phyloP scores from a whole-genome alignment of 2,329 filamentous ascomycete species.

The Xylaria hypoxylon region DNA sequence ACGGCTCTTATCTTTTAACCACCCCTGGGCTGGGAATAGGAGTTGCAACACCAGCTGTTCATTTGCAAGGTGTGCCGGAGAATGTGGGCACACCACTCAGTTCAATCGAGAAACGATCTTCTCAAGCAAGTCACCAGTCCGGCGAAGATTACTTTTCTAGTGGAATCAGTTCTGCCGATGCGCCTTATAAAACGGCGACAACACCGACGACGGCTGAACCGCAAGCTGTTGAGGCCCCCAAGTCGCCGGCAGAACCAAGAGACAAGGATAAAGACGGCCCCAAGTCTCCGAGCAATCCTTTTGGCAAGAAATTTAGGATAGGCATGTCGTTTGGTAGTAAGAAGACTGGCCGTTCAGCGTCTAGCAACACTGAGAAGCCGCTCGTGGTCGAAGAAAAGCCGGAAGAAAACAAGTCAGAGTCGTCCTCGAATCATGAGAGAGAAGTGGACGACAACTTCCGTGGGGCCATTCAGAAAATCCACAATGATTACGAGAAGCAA shows the following conservation, averaged over 20 bases:
- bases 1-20: constrained; percentile 70
- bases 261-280: constrained; percentile 63
- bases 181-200: constrained; percentile 59
- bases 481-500: constrained; percentile 77
- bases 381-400: constrained; percentile 80
- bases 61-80: constrained; percentile 63
- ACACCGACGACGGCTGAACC: constrained; percentile 61
- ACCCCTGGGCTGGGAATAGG: constrained; percentile 85
- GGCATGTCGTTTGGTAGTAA: constrained; percentile 78
- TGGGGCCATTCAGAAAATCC: constrained; percentile 78
- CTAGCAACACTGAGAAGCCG: constrained; percentile 77
- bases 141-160: constrained; percentile 83
- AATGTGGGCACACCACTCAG: constrained; percentile 57
- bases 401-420: constrained; percentile 69
- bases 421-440: constrained; percentile 74
- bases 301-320: constrained; percentile 52
- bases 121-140: constrained; percentile 70
- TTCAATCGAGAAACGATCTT: constrained; percentile 66
- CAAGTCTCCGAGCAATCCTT: constrained; percentile 69
- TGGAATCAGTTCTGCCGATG: constrained; percentile 62
- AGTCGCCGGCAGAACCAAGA: constrained; percentile 69
- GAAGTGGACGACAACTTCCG: constrained; percentile 80
- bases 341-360: constrained; percentile 79
- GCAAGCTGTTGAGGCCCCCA: constrained; percentile 55
- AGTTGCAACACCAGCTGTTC: constrained; percentile 73